phyloP scores from a whole-genome alignment of 2,329 filamentous ascomycete genomes.

The Botrytis sinoallii region DNA sequence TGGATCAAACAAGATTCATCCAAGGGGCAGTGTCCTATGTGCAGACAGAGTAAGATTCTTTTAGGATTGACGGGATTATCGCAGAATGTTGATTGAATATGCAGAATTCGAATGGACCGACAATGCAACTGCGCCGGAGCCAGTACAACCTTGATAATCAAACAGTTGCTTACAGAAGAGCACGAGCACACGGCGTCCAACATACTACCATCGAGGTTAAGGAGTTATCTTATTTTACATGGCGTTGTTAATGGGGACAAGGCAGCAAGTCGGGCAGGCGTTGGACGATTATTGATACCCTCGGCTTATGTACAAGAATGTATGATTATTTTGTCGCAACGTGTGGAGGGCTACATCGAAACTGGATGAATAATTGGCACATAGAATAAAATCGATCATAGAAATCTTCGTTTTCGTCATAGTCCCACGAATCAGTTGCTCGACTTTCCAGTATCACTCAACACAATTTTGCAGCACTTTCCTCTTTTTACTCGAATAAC shows the following conservation, averaged over 20 bases:
- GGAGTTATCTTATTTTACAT: not conserved
- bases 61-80: too few relatives aligned
- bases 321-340: not conserved
- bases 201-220: not conserved
- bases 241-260: not conserved
- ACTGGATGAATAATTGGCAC: not conserved
- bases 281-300: constrained; percentile 16
- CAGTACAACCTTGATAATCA: not conserved
- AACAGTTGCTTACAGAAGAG: not conserved
- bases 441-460: not conserved
- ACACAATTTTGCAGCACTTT: not conserved
- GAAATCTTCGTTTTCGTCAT: not conserved
- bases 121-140: constrained; percentile 1
- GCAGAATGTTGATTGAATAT: not conserved
- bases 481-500: not conserved
- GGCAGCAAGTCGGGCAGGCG: not conserved
- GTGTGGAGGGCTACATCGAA: not conserved
- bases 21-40: constrained; percentile 96
- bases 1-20: constrained; percentile 96
- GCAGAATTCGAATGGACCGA: constrained; percentile 19
- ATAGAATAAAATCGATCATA: not conserved
- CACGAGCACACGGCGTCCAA: not conserved
- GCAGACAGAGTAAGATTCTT: constrained; percentile 71
- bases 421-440: not conserved
- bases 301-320: not conserved